Evolutionary conservation across 805 yeast genomes (phyloP), one percentile per base, ranked within the genome.

Genomic region (Hanseniaspora singularis): DNA sequence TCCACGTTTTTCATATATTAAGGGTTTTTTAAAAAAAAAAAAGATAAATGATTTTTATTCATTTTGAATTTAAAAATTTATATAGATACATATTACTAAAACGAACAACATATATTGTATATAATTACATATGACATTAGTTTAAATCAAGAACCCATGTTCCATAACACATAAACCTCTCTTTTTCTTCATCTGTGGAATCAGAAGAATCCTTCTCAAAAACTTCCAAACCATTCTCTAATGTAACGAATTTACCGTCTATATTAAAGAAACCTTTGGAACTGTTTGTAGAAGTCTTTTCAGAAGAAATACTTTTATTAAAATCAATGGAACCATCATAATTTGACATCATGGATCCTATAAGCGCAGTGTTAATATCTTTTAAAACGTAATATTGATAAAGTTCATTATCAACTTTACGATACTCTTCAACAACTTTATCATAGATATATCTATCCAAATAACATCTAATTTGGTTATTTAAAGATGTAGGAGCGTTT

Each of bases 391-490:
- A 44, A 18, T 44, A 31, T 9, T 33, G 26, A 23, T 44, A 44
- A 2, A 44, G 32, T 16, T 44, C 33, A 4, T 23, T 16, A 11
- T 14, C 16, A 7, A 37, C 18, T 4, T 18, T n/a, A 14, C 10
- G 36, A 15, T 44, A 44, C 12, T 44, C 41, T 7, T 36, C 27
- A 8, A 44, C 14, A 8, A 22, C 33, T 9, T 31, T 33, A 2
- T 28, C 26, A 18, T 37, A 37, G 14, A 44, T 5, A 8, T 38
- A 18, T 16, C 26, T 44, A n/a, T 44, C 44, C 16, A 38, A 26
- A 20, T 45, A 38, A 19, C 44, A 38, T 38, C 49, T 46, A 23
- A 51, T 40, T 23, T 43, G 51, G n/a, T 47, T 50, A 27, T 46
- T 48, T 33, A 39, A 49, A 47, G 40, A 3, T 28, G 42, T 20